Conservation (phyloP, 2,329 filamentous ascomycete genomes). For the Monosporascus sp. region DNA sequence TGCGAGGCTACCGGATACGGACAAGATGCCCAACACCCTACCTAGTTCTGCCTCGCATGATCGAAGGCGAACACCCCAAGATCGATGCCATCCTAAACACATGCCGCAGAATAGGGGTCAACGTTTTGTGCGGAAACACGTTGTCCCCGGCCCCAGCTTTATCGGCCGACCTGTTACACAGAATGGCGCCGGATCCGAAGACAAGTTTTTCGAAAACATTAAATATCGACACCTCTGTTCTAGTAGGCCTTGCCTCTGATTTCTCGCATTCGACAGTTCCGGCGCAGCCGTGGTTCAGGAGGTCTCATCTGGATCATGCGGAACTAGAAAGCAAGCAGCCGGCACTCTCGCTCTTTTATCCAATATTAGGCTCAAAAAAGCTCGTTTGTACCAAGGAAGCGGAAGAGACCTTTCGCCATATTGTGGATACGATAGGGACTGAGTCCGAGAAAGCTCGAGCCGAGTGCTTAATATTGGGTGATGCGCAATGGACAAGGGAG, state of each 20-base stretch:
- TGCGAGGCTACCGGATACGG: constrained; percentile 23
- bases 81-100: constrained; percentile 20
- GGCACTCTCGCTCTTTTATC: constrained; percentile 56
- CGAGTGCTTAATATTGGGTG: constrained; percentile 46
- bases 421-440: constrained; percentile 59
- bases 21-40: constrained; percentile 14
- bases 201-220: constrained; percentile 26
- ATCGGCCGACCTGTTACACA: constrained; percentile 14
- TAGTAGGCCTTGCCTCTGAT: constrained; percentile 69
- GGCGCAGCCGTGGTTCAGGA: constrained; percentile 40
- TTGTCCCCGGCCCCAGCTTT: constrained; percentile 14
- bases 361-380: constrained; percentile 47
- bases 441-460: constrained; percentile 55
- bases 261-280: constrained; percentile 52
- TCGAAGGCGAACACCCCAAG: constrained; percentile 16
- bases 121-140: constrained; percentile 15
- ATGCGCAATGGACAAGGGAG: constrained; percentile 14
- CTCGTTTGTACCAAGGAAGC: constrained; percentile 65
- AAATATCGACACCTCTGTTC: constrained; percentile 63
- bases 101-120: constrained; percentile 21
- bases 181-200: constrained; percentile 23
- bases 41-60: constrained; percentile 23
- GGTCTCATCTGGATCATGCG: constrained; percentile 58
- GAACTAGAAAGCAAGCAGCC: constrained; percentile 57
- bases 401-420: constrained; percentile 59